A percentile compares a stretch with the other conserved stretches of the same genome.
Conservation (phyloP, 1,284 basidiomycete genomes). For the Ustilago lituana region DNA sequence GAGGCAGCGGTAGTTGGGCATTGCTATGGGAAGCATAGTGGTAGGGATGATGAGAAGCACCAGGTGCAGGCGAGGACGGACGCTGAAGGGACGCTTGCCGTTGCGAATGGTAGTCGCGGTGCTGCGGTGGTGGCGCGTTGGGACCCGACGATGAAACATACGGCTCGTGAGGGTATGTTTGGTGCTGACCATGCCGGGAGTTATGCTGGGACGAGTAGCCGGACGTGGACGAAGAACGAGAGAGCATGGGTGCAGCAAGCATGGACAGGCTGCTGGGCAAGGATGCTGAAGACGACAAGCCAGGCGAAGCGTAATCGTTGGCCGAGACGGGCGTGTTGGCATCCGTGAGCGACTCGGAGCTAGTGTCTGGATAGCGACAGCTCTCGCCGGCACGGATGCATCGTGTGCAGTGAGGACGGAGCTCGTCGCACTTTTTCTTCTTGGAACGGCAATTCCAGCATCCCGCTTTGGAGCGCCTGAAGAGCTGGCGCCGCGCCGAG, state of each 20-base stretch:
- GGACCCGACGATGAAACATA: slow-evolving; percentile 17
- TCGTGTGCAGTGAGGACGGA: slow-evolving; percentile 40
- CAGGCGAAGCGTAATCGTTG: slow-evolving; percentile 27
- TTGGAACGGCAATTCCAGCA: slow-evolving; percentile 50
- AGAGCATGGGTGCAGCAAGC: slow-evolving; percentile 30
- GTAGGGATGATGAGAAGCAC: slow-evolving; percentile 11
- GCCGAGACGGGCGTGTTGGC: slow-evolving; percentile 7
- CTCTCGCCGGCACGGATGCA: slow-evolving; percentile 34
- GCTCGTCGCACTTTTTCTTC: slow-evolving; percentile 53
- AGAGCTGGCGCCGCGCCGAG: slow-evolving; percentile 43
- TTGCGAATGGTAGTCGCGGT: slow-evolving; percentile 27
- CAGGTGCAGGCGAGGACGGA: slow-evolving; percentile 5
- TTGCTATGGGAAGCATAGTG: not conserved
- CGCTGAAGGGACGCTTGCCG: slow-evolving; percentile 5
- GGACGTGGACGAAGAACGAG: slow-evolving; percentile 32
- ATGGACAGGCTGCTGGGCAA: slow-evolving; percentile 23
- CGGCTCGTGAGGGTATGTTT: slow-evolving; percentile 29
- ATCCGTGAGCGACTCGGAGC: slow-evolving; percentile 24
- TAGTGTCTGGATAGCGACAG: slow-evolving; percentile 45
- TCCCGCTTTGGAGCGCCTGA: slow-evolving; percentile 47
- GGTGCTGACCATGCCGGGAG: slow-evolving; percentile 10
- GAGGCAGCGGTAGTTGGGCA: slow-evolving; percentile 6
- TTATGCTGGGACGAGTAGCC: slow-evolving; percentile 25
- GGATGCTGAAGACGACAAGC: slow-evolving; percentile 22
- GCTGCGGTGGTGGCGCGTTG: slow-evolving; percentile 8